Evolutionary conservation across 768 basidiomycete genomes (phyloP).

Genomic region (Lentinus brumalis): DNA sequence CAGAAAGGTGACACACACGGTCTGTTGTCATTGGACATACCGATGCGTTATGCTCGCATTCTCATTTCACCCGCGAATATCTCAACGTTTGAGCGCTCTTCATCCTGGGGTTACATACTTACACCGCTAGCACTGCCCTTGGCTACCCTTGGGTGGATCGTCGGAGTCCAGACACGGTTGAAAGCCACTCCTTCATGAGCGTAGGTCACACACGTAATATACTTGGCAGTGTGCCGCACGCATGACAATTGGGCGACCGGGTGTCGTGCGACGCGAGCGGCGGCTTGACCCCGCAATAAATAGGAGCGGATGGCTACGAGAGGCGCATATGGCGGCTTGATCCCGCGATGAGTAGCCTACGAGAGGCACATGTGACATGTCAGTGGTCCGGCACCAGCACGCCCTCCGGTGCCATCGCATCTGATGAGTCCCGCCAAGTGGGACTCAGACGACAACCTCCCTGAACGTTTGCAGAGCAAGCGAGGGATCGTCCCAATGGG

Average conservation of each 20-base stretch:
- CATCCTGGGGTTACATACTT: too few species aligned
- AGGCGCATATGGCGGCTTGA: not conserved
- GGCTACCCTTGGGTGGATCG: too few species aligned
- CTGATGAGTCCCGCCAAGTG: conserved; percentile 4
- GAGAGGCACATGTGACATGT: not conserved
- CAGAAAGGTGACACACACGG: too few species aligned
- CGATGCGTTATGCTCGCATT: too few species aligned
- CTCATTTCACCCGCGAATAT: too few species aligned
- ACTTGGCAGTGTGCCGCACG: not conserved
- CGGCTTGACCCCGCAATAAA: conserved; percentile 11
- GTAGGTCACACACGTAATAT: not conserved
- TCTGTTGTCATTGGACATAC: too few species aligned
- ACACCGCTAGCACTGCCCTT: too few species aligned
- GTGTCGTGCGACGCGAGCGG: not conserved
- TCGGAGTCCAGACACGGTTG: too few species aligned
- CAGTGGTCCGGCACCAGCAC: not conserved
- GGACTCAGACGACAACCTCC: not conserved
- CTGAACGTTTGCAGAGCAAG: not conserved
- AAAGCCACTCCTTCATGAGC: too few species aligned
- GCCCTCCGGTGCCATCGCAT: not conserved
- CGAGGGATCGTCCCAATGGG: conserved; percentile 1
- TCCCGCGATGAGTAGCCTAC: too few species aligned
- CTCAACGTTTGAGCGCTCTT: too few species aligned
- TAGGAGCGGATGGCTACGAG: conserved; percentile 7
- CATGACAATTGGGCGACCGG: not conserved